Percentiles rank a stretch among this genome's conserved stretches.
These are phyloP conservation scores for Endocladia muricata DNA, from an alignment of 31 red algal genomes.

Conservation along the genomic window DNA sequence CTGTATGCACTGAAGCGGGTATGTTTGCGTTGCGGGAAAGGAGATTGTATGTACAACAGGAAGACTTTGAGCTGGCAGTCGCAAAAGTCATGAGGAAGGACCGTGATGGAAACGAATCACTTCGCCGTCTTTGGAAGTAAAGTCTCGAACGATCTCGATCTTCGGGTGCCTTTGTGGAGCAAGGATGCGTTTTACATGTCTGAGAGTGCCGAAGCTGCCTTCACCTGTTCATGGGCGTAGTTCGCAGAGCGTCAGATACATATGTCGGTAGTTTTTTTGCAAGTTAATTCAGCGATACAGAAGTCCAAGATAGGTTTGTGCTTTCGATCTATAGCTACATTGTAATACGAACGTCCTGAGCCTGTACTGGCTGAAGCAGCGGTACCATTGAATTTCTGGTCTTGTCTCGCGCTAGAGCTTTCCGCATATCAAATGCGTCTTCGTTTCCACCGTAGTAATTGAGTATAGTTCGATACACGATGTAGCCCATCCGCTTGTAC, in stretches of 20 bases:
- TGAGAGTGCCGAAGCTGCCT: neutral
- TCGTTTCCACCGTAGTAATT: slow-evolving; percentile 82
- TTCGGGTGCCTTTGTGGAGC: neutral
- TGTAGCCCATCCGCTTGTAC: slow-evolving; percentile 84
- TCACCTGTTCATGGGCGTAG: neutral
- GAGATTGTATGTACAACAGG: slow-evolving; percentile 87
- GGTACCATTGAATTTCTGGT: slow-evolving; percentile 19
- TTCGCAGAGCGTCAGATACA: neutral
- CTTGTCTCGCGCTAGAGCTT: slow-evolving; percentile 52
- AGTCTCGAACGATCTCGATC: neutral
- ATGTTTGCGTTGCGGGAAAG: slow-evolving; percentile 94
- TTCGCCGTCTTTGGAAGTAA: slow-evolving; percentile 71
- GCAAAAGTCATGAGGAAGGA: slow-evolving; percentile 92
- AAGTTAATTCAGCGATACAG: neutral
- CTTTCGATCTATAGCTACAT: no score
- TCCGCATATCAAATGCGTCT: slow-evolving; percentile 92
- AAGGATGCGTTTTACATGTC: neutral
- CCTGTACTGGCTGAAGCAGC: slow-evolving; percentile 15
- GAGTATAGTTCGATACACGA: slow-evolving; percentile 76
- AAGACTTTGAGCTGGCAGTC: slow-evolving; percentile 87
- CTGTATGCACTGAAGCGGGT: slow-evolving; percentile 97
- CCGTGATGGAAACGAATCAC: slow-evolving; percentile 45
- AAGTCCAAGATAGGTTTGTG: neutral
- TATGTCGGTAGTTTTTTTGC: neutral
- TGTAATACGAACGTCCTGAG: slow-evolving; percentile 43